Base-by-base conservation (phyloP, 345 rosid genomes). In the Camelina neglecta region DNA sequence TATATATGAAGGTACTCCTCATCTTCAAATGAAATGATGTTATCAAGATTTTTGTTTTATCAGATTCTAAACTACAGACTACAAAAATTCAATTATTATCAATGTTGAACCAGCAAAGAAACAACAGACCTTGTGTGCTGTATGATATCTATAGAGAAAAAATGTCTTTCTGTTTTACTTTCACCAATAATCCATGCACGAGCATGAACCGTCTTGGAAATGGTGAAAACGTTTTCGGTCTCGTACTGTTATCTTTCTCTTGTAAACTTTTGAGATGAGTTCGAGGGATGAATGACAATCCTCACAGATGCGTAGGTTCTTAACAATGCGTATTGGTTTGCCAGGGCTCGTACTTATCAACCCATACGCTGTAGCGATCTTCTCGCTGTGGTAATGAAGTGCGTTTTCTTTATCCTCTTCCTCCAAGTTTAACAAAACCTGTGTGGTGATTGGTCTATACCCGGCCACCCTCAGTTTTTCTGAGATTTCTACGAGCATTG, bases 201-300 rank as follows among this genome's bases (percentile, higher is more conserved):
- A 85, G 81, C 91, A 86, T 10, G 80, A 81, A 0, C 97, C 94
- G 50, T 84, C 79, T 84, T 84, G 67, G 47, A 91, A 91, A 83
- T 85, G 96, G 79, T 85, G 96, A 73, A 89, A 88, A 35, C 90
- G 88, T 73, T 85, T 86, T 41, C 90, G 59, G 62, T 91, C 93
- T 26, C 92, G 75, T 7, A 92, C 86, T 3, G 82, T 72, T 48
- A 86, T 86, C 74, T 76, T 77, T 4, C 89, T 83, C 7, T 73
- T 63, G 26, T 89, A 86, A n/a, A 82, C 68, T 58, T 83, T 76
- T 3, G 95, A 89, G 73, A 89, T 88, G 60, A 87, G 83, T 71
- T 89, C 88, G 20, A 86, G 67, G 18, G 90, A 85, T 9, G 86
- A 77, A 58, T 91, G 97, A 62, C 97, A 87, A 65, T 89, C 97